A percentile compares a stretch with the other conserved stretches of the same genome.
Conservation (phyloP, 1,284 basidiomycete species). For the Fomitiporia mediterranea region DNA sequence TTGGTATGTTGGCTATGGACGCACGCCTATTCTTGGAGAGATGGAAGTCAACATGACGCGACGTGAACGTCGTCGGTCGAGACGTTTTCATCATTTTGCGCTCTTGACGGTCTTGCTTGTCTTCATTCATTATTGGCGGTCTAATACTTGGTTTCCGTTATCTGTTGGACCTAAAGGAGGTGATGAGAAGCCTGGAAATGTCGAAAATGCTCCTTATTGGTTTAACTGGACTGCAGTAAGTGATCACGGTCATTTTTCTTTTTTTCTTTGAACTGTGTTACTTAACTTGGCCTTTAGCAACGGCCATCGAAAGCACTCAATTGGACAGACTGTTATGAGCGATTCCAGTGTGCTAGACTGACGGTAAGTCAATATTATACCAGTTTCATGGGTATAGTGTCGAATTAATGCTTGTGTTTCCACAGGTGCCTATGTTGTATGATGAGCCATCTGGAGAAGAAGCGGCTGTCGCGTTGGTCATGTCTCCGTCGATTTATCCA, state of each 20-base stretch:
- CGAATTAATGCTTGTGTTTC: not conserved
- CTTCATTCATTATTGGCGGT: not conserved
- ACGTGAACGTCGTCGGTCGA: not conserved
- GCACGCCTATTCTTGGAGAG: not conserved
- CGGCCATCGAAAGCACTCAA: constrained; percentile 6
- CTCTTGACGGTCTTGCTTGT: not conserved
- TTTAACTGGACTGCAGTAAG: constrained; percentile 3
- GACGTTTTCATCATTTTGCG: not conserved
- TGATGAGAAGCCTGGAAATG: not conserved
- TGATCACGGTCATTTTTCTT: too few relatives aligned
- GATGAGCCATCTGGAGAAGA: constrained; percentile 24
- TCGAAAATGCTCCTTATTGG: not conserved
- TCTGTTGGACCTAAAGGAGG: not conserved
- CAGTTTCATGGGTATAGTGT: not conserved
- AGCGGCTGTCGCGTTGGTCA: constrained; percentile 30
- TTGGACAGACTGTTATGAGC: constrained; percentile 10
- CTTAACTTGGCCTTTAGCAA: not conserved
- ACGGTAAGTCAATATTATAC: not conserved
- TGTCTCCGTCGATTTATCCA: constrained; percentile 25
- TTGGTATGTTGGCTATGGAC: not conserved
- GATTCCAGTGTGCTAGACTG: constrained; percentile 14
- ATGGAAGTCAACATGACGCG: not conserved
- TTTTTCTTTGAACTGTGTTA: too few relatives aligned
- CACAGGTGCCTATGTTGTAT: constrained; percentile 32
- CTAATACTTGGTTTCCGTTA: not conserved